A percentile compares a stretch with the other conserved stretches of the same genome.
These are phyloP conservation scores for Hypholoma fasciculare DNA, from an alignment of 768 basidiomycete genomes.

Conservation along the genomic window DNA sequence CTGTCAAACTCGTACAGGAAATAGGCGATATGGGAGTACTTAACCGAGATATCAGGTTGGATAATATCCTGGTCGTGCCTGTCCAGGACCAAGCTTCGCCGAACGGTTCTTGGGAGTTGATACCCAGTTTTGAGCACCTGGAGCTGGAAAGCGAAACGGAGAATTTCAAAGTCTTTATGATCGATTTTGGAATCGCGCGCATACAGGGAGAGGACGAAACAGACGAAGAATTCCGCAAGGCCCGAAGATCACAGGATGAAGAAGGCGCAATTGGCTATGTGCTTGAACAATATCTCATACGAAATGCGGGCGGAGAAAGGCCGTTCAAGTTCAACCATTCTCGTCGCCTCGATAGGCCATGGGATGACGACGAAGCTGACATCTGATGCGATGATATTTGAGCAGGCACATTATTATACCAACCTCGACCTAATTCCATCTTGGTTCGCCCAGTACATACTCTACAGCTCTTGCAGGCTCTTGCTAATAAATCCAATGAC, in stretches of 20 bases:
- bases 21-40: conserved; percentile 15
- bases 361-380: conserved; percentile 12
- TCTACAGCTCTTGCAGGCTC: too few species aligned
- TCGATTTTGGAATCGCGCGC: conserved; percentile 17
- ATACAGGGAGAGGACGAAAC: conserved; percentile 12
- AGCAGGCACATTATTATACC: background rate
- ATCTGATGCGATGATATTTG: conserved; percentile 3
- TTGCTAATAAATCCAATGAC: too few species aligned
- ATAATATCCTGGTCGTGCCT: conserved; percentile 18
- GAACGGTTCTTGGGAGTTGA: background rate
- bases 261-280: conserved; percentile 18
- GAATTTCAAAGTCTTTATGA: conserved; percentile 13
- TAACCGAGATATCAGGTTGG: conserved; percentile 16
- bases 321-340: conserved; percentile 13
- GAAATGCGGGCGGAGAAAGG: background rate
- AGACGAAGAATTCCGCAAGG: conserved; percentile 14
- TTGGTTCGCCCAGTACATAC: too few species aligned
- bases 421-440: too few species aligned
- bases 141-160: background rate
- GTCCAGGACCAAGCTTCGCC: background rate
- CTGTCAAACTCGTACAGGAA: conserved; percentile 13
- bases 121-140: background rate
- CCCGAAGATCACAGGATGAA: conserved; percentile 11
- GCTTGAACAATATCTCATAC: conserved; percentile 9
- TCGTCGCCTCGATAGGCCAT: conserved; percentile 3